Conservation (phyloP, 495 filamentous ascomycete genomes). For the Xylaria sp. region DNA sequence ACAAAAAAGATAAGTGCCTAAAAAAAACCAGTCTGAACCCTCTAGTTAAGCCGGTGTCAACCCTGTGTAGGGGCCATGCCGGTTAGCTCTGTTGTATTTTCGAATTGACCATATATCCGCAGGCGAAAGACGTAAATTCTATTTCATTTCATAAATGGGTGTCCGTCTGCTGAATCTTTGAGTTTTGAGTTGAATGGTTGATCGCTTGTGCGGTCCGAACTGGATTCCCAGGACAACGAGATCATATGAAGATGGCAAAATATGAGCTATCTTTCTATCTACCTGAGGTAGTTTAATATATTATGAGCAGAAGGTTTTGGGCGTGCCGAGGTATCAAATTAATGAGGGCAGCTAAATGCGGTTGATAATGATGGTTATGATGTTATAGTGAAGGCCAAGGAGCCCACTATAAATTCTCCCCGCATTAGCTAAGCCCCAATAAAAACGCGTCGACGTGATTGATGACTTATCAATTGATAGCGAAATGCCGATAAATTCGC, state of each 20-base stretch:
- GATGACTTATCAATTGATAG: neutral
- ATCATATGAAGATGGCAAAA: neutral
- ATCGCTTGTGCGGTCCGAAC: neutral
- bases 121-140: neutral
- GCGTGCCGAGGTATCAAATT: neutral
- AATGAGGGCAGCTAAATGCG: neutral
- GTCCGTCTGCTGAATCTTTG: neutral
- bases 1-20: neutral
- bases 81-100: neutral
- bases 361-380: neutral
- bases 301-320: neutral
- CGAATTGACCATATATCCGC: neutral
- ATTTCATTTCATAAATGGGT: neutral
- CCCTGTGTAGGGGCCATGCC: conserved; percentile 1
- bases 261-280: neutral
- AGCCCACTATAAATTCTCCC: neutral
- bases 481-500: neutral
- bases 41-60: neutral
- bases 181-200: neutral
- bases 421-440: conserved; percentile 16
- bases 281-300: neutral
- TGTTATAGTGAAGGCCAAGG: neutral
- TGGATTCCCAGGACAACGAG: neutral
- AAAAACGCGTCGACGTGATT: conserved; percentile 3
- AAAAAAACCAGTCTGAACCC: neutral